These are phyloP conservation scores for Cadophora luteo-olivacea DNA, from an alignment of 2,329 filamentous ascomycete genomes.

Conservation along the genomic window DNA sequence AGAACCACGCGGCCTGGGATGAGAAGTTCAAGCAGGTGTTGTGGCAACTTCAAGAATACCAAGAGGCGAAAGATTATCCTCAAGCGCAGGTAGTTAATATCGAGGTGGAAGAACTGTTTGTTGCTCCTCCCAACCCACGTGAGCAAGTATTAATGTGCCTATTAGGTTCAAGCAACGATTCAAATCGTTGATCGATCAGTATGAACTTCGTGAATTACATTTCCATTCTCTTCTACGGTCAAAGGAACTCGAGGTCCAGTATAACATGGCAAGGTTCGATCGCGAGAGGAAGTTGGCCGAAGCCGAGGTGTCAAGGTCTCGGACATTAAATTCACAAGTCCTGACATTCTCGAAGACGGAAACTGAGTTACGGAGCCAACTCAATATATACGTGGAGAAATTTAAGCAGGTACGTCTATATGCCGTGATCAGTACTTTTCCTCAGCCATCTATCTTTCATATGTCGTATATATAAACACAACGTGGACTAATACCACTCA, in stretches of 20 bases:
- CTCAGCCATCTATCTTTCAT: conserved; percentile 19
- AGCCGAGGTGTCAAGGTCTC: conserved; percentile 77
- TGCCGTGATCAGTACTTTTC: conserved; percentile 1
- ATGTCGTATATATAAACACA: conserved; percentile 24
- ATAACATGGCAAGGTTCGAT: conserved; percentile 86
- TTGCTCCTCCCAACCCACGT: not conserved
- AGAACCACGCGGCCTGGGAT: conserved; percentile 83
- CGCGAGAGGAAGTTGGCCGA: conserved; percentile 90
- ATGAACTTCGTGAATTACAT: conserved; percentile 92
- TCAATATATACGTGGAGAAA: conserved; percentile 99
- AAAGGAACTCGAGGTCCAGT: conserved; percentile 95
- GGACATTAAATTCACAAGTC: conserved; percentile 88
- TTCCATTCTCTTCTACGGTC: conserved; percentile 91
- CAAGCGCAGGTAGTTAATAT: conserved; percentile 82
- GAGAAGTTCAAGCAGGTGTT: conserved; percentile 82
- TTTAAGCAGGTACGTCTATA: conserved; percentile 87
- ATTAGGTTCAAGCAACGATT: conserved; percentile 82
- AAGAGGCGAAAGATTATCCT: conserved; percentile 84
- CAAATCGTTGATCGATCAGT: conserved; percentile 96
- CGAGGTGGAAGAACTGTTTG: conserved; percentile 86
- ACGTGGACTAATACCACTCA: conserved; percentile 58
- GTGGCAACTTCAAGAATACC: conserved; percentile 84
- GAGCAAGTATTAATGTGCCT: conserved; percentile 49
- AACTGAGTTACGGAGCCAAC: conserved; percentile 88
- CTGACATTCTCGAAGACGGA: conserved; percentile 97